A percentile compares a stretch with the other conserved stretches of the same genome.
These are phyloP conservation scores for Calendula officinalis DNA, from an alignment of 129 eudicot species.

Conservation along the genomic window DNA sequence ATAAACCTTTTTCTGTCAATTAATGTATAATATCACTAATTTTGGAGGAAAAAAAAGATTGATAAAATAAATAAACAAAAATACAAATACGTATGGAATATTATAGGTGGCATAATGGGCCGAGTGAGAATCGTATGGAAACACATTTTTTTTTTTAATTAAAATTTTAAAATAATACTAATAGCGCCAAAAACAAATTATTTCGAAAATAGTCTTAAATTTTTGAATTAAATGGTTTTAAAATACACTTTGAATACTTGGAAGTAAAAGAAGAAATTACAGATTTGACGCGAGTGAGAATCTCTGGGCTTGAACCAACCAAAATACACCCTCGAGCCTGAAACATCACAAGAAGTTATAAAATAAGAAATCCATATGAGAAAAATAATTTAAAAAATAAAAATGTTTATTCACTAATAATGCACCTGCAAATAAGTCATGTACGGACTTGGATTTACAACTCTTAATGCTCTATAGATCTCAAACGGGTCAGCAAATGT, in stretches of 20 bases:
- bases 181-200: too few species aligned
- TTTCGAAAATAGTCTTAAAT: too few species aligned
- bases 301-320: constrained; percentile 96
- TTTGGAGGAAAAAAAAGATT: not conserved
- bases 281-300: constrained; percentile 68
- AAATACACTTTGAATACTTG: too few species aligned
- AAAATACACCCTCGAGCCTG: constrained; percentile 89
- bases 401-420: not conserved
- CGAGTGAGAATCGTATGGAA: too few species aligned
- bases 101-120: too few species aligned
- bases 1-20: constrained; percentile 52
- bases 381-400: too few species aligned
- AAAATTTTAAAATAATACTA: too few species aligned
- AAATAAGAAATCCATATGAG: not conserved
- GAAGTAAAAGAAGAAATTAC: constrained; percentile 31
- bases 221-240: too few species aligned
- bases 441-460: constrained; percentile 92
- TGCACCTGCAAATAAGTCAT: constrained; percentile 89
- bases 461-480: constrained; percentile 86
- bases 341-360: constrained; percentile 6
- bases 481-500: constrained; percentile 96
- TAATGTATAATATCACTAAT: not conserved
- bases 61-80: too few species aligned
- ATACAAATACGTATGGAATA: too few species aligned
- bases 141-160: too few species aligned